phyloP scores from a whole-genome alignment of 306 rosid genomes.

The Begonia fuchsioides region DNA sequence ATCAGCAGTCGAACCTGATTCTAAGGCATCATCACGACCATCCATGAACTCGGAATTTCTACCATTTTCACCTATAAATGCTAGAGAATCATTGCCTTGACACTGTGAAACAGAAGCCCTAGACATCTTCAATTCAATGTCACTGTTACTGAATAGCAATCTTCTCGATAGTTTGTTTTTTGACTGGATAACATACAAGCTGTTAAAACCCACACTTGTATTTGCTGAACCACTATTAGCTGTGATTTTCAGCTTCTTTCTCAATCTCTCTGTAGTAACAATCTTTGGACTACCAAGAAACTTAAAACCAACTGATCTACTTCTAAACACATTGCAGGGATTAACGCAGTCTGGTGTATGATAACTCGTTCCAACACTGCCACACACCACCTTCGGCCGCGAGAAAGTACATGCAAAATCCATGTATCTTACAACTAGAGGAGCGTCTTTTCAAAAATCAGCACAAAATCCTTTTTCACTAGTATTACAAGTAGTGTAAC shows the following conservation, averaged over 20 bases:
- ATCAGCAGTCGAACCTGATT: conserved; percentile 18
- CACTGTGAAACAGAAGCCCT: conserved; percentile 41
- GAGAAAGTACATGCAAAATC: conserved; percentile 39
- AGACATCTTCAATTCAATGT: conserved; percentile 15
- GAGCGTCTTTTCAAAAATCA: conserved; percentile 10
- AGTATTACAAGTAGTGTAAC: conserved; percentile 15
- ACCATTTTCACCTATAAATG: conserved; percentile 63
- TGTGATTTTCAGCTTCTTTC: conserved; percentile 22
- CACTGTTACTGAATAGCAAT: conserved; percentile 17
- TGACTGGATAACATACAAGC: conserved; percentile 16
- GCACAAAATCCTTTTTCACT: conserved; percentile 4
- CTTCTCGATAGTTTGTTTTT: conserved; percentile 22
- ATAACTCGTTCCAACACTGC: conserved; percentile 28
- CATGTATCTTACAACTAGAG: conserved; percentile 30
- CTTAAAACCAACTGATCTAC: conserved; percentile 27
- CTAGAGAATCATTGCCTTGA: conserved; percentile 63
- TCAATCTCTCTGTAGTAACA: conserved; percentile 25
- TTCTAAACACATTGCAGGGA: conserved; percentile 25
- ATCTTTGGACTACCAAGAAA: conserved; percentile 33
- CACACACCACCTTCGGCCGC: conserved; percentile 31
- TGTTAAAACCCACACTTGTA: conserved; percentile 16
- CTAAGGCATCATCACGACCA: conserved; percentile 26
- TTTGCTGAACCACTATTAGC: conserved; percentile 20
- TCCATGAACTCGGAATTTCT: conserved; percentile 34
- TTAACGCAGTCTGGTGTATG: conserved; percentile 23